Evolutionary conservation across 78 protist species (phyloP).

Genomic region (Chrysochromulina tobinii): DNA sequence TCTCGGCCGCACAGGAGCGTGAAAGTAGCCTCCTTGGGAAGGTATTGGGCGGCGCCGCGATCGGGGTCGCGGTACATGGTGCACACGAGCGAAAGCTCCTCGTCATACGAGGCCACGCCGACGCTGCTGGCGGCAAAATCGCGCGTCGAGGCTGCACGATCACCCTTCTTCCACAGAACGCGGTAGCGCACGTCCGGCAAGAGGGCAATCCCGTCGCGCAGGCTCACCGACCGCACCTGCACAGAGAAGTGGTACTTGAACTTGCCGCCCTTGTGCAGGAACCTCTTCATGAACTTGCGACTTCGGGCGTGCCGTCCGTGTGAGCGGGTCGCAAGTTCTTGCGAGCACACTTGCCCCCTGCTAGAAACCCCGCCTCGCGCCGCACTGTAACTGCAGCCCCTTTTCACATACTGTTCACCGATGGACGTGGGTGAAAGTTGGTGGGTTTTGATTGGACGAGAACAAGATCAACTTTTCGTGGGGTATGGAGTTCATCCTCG

Average conservation of each 20-base stretch:
- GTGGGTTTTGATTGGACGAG: no score
- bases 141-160: not conserved
- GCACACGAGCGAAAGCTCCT: not conserved
- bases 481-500: no score
- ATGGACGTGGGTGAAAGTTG: no score
- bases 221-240: not conserved
- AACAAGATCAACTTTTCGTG: no score
- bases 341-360: no score
- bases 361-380: no score
- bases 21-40: not conserved
- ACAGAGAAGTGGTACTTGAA: not conserved
- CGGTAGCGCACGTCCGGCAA: not conserved
- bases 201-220: not conserved
- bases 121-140: not conserved
- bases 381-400: no score
- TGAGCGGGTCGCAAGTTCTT: no score
- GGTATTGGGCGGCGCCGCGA: not conserved
- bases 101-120: not conserved
- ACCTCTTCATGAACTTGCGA: no score
- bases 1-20: not conserved
- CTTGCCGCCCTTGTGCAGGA: not conserved
- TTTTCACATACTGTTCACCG: no score
- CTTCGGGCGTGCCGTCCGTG: no score
- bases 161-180: not conserved
- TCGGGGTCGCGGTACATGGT: not conserved